These are phyloP conservation scores for Trifolium fragiferum DNA, from an alignment of 306 rosid species.

Conservation along the genomic window DNA sequence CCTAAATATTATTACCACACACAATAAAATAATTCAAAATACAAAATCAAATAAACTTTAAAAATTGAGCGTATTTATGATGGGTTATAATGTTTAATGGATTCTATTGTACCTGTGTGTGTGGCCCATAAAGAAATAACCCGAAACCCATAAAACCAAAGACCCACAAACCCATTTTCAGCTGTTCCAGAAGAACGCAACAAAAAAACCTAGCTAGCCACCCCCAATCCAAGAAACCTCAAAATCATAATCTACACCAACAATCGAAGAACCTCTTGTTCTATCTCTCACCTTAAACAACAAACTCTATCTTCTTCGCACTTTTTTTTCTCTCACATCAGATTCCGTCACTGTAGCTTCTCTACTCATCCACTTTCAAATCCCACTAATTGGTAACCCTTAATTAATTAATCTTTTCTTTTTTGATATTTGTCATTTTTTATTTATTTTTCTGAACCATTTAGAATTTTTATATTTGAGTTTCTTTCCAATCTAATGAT, in stretches of 20 bases:
- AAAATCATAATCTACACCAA: too few relatives aligned
- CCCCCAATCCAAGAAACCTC: not conserved
- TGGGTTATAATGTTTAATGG: not conserved
- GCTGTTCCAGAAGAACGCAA: not conserved
- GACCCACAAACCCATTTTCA: not conserved
- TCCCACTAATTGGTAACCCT: slow-evolving; percentile 3
- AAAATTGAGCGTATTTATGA: too few relatives aligned
- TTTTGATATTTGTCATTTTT: not conserved
- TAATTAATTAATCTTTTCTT: not conserved
- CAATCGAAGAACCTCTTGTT: too few relatives aligned
- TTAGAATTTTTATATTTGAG: not conserved
- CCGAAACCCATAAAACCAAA: slow-evolving; percentile 2
- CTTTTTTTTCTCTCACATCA: not conserved
- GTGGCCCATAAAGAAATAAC: not conserved
- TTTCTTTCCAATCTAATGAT: not conserved
- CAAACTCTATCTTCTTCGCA: not conserved
- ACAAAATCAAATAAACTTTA: too few relatives aligned
- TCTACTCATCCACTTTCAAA: slow-evolving; percentile 11
- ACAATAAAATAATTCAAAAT: too few relatives aligned
- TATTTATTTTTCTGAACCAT: not conserved
- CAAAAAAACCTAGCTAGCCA: slow-evolving; percentile 16
- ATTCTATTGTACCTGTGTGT: not conserved
- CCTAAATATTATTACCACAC: too few relatives aligned
- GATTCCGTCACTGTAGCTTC: not conserved
- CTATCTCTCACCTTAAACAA: not conserved